Evolutionary conservation across 148 eudicot genomes (phyloP).

Genomic region (Simmondsia chinensis): DNA sequence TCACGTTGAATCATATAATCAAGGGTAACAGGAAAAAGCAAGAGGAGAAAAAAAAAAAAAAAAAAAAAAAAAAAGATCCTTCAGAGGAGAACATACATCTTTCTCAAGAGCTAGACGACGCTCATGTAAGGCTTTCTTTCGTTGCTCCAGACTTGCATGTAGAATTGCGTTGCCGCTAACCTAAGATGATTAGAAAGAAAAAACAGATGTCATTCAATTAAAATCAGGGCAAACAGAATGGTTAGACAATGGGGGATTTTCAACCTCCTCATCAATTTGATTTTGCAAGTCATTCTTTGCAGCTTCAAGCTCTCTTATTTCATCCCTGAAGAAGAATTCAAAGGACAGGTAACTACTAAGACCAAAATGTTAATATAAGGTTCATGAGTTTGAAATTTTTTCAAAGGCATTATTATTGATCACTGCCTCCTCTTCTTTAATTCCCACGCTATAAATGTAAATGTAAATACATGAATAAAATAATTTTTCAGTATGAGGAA

Average conservation of each 20-base stretch:
- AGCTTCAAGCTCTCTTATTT: slow-evolving; percentile 53
- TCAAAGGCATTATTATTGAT: too few relatives aligned
- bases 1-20: too few relatives aligned
- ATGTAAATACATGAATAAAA: too few relatives aligned
- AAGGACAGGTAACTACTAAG: slow-evolving; percentile 11
- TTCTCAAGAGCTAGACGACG: slow-evolving; percentile 70
- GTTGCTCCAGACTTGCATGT: slow-evolving; percentile 44
- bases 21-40: too few relatives aligned
- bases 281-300: slow-evolving; percentile 41
- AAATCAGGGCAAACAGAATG: background rate
- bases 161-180: slow-evolving; percentile 43
- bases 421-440: too few relatives aligned
- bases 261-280: slow-evolving; percentile 50
- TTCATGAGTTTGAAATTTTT: too few relatives aligned
- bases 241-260: slow-evolving; percentile 1
- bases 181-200: slow-evolving; percentile 17
- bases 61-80: background rate
- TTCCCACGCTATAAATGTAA: too few relatives aligned
- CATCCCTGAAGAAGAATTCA: slow-evolving; percentile 31
- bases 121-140: slow-evolving; percentile 49
- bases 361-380: too few relatives aligned
- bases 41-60: background rate
- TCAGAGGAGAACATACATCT: slow-evolving; percentile 40
- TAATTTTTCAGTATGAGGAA: too few relatives aligned
- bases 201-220: background rate